phyloP scores from a whole-genome alignment of 2,329 filamentous ascomycete species.

The Aspergillus transmontanensis region DNA sequence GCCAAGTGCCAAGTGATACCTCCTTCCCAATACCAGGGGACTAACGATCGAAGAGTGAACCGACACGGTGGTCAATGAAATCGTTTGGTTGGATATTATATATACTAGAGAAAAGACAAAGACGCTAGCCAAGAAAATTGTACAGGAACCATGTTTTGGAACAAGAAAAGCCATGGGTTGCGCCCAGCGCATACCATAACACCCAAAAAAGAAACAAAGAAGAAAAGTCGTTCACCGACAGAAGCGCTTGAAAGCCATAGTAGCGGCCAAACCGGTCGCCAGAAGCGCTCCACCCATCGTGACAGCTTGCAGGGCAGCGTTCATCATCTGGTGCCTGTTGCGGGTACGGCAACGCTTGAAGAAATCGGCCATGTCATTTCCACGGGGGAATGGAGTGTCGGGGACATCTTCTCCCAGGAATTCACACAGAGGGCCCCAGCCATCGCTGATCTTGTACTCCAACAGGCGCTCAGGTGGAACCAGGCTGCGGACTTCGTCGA shows the following conservation, averaged over 20 bases:
- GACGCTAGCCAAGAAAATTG: conserved; percentile 3
- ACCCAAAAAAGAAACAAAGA: conserved; percentile 10
- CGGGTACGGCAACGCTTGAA: conserved; percentile 56
- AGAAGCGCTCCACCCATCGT: conserved; percentile 53
- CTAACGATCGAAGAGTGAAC: neutral
- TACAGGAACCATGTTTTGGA: neutral
- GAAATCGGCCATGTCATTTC: conserved; percentile 58
- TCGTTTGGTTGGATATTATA: conserved; percentile 10
- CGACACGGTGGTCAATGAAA: neutral
- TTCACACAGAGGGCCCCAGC: conserved; percentile 58
- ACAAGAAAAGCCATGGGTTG: conserved; percentile 12
- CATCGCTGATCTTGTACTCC: conserved; percentile 57
- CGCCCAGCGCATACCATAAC: conserved; percentile 28
- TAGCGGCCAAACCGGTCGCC: conserved; percentile 46
- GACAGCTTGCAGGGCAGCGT: conserved; percentile 54
- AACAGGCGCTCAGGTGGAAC: conserved; percentile 54
- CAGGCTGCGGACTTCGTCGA: conserved; percentile 53
- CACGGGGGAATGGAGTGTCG: conserved; percentile 53
- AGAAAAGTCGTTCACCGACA: conserved; percentile 23
- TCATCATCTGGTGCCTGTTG: conserved; percentile 60
- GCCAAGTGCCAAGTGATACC: neutral
- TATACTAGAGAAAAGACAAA: neutral
- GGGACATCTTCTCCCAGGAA: conserved; percentile 57
- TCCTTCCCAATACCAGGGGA: neutral
- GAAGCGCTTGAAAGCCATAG: conserved; percentile 45